phyloP scores from a whole-genome alignment of 1,139 yeast genomes.

The Sugiyamaella novakii region DNA sequence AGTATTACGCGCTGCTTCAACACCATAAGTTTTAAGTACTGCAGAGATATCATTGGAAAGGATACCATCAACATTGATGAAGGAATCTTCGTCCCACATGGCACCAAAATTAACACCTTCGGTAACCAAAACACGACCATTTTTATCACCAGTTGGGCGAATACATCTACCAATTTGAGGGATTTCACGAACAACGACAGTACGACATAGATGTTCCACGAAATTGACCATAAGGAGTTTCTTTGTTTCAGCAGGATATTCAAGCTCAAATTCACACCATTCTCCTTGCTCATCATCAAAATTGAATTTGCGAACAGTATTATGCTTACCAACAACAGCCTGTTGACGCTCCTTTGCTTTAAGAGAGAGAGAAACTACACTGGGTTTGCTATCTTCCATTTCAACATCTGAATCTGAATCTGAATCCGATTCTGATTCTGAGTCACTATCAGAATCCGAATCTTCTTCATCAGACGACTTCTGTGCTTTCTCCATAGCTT shows the following conservation, averaged over 20 bases:
- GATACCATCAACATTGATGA: slow-evolving; percentile 83
- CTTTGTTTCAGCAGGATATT: slow-evolving; percentile 82
- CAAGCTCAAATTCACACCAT: slow-evolving; percentile 91
- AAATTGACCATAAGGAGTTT: slow-evolving; percentile 97
- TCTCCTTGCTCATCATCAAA: slow-evolving; percentile 87
- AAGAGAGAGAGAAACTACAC: slow-evolving; percentile 2
- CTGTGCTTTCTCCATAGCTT: slow-evolving; percentile 74
- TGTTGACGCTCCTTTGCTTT: slow-evolving; percentile 80
- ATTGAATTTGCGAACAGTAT: slow-evolving; percentile 73
- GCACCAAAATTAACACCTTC: slow-evolving; percentile 98
- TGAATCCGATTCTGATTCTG: slow-evolving; percentile 37
- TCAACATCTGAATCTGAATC: slow-evolving; percentile 40
- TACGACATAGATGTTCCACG: slow-evolving; percentile 87
- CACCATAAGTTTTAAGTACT: slow-evolving; percentile 91
- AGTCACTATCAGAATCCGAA: slow-evolving; percentile 43
- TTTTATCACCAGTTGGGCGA: slow-evolving; percentile 71
- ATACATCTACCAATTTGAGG: slow-evolving; percentile 91
- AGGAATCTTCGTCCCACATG: slow-evolving; percentile 97
- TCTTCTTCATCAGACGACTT: slow-evolving; percentile 47
- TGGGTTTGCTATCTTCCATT: slow-evolving; percentile 24
- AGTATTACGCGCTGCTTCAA: slow-evolving; percentile 97
- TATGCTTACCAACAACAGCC: slow-evolving; percentile 72
- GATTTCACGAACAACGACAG: slow-evolving; percentile 90
- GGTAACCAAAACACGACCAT: slow-evolving; percentile 72
- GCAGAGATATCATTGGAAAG: slow-evolving; percentile 92